Conservation (phyloP, 1,139 yeast genomes). For the Geotrichum aggregatum region DNA sequence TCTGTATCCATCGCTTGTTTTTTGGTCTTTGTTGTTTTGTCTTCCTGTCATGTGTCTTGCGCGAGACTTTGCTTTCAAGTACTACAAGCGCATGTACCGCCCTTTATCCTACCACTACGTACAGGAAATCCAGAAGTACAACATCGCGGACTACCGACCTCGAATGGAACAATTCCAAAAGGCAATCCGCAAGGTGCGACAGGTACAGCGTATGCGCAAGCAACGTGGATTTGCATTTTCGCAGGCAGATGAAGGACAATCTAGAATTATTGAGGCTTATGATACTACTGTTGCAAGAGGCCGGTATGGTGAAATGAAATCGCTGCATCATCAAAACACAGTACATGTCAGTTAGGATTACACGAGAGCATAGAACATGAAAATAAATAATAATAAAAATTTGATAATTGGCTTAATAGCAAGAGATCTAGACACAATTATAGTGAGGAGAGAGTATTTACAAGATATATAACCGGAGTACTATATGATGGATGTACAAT, state of each 20-base stretch:
- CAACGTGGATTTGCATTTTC: slow-evolving; percentile 98
- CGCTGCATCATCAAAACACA: slow-evolving; percentile 21
- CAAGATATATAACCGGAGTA: neutral
- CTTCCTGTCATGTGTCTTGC: slow-evolving; percentile 72
- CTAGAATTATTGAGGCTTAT: slow-evolving; percentile 83
- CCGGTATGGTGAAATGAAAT: slow-evolving; percentile 48
- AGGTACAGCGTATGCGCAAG: slow-evolving; percentile 95
- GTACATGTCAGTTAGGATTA: slow-evolving; percentile 12
- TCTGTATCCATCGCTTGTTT: slow-evolving; percentile 71
- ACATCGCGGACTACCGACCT: slow-evolving; percentile 90
- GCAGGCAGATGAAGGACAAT: slow-evolving; percentile 93
- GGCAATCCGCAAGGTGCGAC: slow-evolving; percentile 95
- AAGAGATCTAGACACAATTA: neutral
- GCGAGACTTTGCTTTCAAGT: slow-evolving; percentile 92
- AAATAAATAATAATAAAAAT: neutral
- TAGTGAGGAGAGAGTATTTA: neutral
- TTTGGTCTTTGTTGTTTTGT: slow-evolving; percentile 80
- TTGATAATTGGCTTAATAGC: neutral
- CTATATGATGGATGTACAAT: neutral
- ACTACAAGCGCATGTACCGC: slow-evolving; percentile 80
- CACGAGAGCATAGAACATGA: neutral
- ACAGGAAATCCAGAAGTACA: slow-evolving; percentile 94
- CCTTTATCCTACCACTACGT: slow-evolving; percentile 94
- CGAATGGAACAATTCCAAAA: slow-evolving; percentile 95
- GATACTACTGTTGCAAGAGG: slow-evolving; percentile 75